Conservation (phyloP, 495 filamentous ascomycete genomes). For the Acidomyces sp. region DNA sequence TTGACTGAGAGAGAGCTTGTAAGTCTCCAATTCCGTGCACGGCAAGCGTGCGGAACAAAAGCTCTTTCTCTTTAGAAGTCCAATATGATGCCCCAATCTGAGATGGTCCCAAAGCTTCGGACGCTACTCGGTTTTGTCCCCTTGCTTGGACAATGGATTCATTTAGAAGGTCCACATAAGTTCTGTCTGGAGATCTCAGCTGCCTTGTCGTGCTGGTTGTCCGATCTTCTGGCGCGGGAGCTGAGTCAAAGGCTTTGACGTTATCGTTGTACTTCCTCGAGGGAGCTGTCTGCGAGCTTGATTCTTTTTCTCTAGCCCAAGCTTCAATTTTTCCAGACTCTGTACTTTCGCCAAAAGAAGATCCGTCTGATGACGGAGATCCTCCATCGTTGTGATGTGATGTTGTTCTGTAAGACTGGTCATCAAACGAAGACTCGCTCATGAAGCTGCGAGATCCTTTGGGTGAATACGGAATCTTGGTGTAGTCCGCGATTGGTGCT, state of each 20-base stretch:
- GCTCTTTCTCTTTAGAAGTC: conserved; percentile 54
- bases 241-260: not conserved
- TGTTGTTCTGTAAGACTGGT: too few species aligned
- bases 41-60: conserved; percentile 51
- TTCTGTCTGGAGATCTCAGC: not conserved
- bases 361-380: not conserved
- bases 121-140: not conserved
- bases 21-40: conserved; percentile 49
- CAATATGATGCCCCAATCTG: conserved; percentile 59
- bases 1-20: conserved; percentile 43
- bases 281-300: not conserved
- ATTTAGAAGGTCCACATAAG: conserved; percentile 5
- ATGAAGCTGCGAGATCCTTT: too few species aligned
- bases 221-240: not conserved
- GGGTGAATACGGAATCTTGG: too few species aligned
- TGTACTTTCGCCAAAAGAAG: not conserved
- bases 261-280: not conserved
- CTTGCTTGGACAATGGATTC: not conserved
- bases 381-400: not conserved
- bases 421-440: too few species aligned
- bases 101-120: conserved; percentile 22
- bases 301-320: not conserved
- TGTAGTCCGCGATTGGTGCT: too few species aligned
- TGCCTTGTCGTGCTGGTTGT: not conserved
- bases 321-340: not conserved